Evolutionary conservation across 2,329 filamentous ascomycete genomes (phyloP).

Genomic region (Parascedosporium putredinis): DNA sequence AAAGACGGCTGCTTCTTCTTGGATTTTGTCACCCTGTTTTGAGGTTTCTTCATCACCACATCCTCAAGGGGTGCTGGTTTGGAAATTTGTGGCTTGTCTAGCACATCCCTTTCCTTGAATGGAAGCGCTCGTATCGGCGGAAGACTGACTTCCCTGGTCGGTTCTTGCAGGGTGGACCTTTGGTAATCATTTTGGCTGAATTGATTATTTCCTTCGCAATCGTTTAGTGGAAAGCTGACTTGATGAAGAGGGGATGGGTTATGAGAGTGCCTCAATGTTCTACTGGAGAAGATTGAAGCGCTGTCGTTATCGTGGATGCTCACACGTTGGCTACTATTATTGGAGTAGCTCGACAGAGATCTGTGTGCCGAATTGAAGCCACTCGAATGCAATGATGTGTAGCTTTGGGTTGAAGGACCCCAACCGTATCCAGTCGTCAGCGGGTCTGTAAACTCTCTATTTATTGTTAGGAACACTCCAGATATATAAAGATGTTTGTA

Average conservation of each 20-base stretch:
- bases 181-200: background rate
- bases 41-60: background rate
- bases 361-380: too few relatives aligned
- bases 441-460: too few relatives aligned
- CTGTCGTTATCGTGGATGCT: too few relatives aligned
- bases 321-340: too few relatives aligned
- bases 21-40: background rate
- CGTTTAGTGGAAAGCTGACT: background rate
- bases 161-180: background rate
- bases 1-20: background rate
- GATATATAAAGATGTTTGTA: too few relatives aligned
- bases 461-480: too few relatives aligned
- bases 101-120: background rate
- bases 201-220: background rate
- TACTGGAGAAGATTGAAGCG: background rate
- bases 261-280: background rate
- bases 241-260: slow-evolving; percentile 1
- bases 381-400: too few relatives aligned
- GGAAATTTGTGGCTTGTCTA: background rate
- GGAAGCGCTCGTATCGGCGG: slow-evolving; percentile 5
- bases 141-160: background rate
- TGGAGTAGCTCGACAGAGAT: too few relatives aligned
- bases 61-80: background rate
- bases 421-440: too few relatives aligned
- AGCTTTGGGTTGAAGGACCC: too few relatives aligned